Percentiles rank a stretch among this genome's conserved stretches.
Conservation (phyloP, 2,329 filamentous ascomycete genomes). For the Metarhizium brunneum region DNA sequence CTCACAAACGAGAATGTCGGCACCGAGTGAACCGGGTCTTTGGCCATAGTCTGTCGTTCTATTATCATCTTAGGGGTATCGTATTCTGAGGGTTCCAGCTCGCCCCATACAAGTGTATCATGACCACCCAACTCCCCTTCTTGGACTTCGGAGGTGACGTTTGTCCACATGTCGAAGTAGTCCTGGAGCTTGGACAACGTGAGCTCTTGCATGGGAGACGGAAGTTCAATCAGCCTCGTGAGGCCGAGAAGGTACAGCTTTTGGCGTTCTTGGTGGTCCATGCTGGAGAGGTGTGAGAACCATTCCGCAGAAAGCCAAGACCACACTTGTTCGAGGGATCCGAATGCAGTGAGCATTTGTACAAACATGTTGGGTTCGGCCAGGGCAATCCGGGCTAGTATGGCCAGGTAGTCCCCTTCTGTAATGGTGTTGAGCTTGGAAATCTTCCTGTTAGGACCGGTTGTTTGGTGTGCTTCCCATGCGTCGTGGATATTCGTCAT, state of each 20-base stretch:
- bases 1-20: slow-evolving; percentile 56
- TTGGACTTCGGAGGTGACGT: slow-evolving; percentile 55
- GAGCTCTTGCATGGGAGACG: slow-evolving; percentile 46
- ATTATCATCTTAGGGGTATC: slow-evolving; percentile 46
- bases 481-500: slow-evolving; percentile 58
- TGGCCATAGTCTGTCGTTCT: slow-evolving; percentile 42
- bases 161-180: slow-evolving; percentile 68
- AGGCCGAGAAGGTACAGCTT: slow-evolving; percentile 68
- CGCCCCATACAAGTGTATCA: slow-evolving; percentile 42
- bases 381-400: slow-evolving; percentile 70
- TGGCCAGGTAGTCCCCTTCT: slow-evolving; percentile 76
- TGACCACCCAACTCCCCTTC: slow-evolving; percentile 44
- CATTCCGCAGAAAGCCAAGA: slow-evolving; percentile 50
- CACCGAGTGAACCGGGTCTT: slow-evolving; percentile 60
- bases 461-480: slow-evolving; percentile 68
- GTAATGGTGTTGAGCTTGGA: slow-evolving; percentile 64
- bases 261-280: slow-evolving; percentile 54
- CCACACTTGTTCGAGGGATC: slow-evolving; percentile 43
- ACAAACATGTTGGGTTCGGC: slow-evolving; percentile 62
- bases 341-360: slow-evolving; percentile 41
- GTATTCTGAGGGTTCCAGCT: slow-evolving; percentile 36
- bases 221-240: slow-evolving; percentile 60
- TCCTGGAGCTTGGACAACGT: slow-evolving; percentile 57
- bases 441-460: slow-evolving; percentile 65
- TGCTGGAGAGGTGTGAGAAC: slow-evolving; percentile 61